Conservation (phyloP, 2,329 filamentous ascomycete genomes). For the Phialophora chinensis region DNA sequence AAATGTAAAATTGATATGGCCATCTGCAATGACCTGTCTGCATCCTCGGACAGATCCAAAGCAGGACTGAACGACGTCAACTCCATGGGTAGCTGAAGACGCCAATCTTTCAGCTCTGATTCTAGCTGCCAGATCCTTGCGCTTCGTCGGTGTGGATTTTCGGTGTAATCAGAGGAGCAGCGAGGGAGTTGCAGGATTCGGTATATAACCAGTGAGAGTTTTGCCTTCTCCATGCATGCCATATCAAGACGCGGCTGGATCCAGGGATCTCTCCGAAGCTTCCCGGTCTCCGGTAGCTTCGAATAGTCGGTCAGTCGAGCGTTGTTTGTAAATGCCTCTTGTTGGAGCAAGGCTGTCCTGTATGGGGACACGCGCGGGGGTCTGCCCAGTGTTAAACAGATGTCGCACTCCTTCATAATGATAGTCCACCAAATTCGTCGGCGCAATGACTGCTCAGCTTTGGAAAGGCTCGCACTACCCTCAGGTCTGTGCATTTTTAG, state of each 20-base stretch:
- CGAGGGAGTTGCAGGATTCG: conserved; percentile 9
- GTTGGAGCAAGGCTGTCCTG: conserved; percentile 4
- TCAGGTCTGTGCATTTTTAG: conserved; percentile 9
- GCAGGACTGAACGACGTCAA: conserved; percentile 8
- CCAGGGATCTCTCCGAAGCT: conserved; percentile 15
- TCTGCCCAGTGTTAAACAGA: conserved; percentile 17
- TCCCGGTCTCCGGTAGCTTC: conserved; percentile 12
- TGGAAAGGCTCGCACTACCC: not conserved
- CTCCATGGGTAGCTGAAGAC: conserved; percentile 16
- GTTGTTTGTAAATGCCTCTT: conserved; percentile 5
- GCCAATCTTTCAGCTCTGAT: conserved; percentile 20
- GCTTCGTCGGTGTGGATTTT: not conserved
- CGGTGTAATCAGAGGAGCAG: conserved; percentile 1
- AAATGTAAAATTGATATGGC: conserved; percentile 13
- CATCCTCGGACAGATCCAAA: conserved; percentile 17
- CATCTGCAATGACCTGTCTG: conserved; percentile 17
- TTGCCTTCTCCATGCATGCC: conserved; percentile 18
- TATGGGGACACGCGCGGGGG: conserved; percentile 15
- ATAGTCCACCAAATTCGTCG: conserved; percentile 20
- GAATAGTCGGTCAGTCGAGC: conserved; percentile 8
- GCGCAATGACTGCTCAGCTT: conserved; percentile 9
- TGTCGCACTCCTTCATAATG: conserved; percentile 18
- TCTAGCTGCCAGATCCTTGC: conserved; percentile 26
- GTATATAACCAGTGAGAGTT: conserved; percentile 12
- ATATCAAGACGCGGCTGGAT: conserved; percentile 16